A percentile compares a stretch with the other conserved stretches of the same genome.
Conservation (phyloP, 2,329 filamentous ascomycete species). For the Apiospora phragmitis region DNA sequence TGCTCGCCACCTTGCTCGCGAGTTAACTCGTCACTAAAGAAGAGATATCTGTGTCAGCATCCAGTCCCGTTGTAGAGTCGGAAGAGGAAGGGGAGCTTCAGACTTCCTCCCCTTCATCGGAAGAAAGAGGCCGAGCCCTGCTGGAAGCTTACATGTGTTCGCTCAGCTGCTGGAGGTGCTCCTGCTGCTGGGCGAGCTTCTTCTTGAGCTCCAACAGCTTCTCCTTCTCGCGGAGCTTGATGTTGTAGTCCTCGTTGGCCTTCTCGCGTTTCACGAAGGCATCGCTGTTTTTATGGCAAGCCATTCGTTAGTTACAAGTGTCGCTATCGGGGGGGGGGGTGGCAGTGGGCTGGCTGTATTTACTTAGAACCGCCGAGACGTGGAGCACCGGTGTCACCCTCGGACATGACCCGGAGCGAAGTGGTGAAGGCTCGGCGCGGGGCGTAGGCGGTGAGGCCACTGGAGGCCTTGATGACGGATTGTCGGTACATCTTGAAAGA, state of each 20-base stretch:
- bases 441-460: constrained; percentile 53
- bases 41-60: constrained; percentile 11
- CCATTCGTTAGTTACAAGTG: constrained; percentile 20
- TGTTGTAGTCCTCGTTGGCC: constrained; percentile 81
- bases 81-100: not conserved
- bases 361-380: constrained; percentile 52
- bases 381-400: constrained; percentile 68
- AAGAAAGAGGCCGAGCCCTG: not conserved
- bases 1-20: constrained; percentile 69
- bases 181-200: constrained; percentile 74
- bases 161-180: constrained; percentile 81
- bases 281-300: constrained; percentile 58
- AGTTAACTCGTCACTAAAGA: constrained; percentile 72
- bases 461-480: constrained; percentile 55
- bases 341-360: constrained; percentile 46
- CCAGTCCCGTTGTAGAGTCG: not conserved
- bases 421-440: constrained; percentile 62
- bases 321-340: not conserved
- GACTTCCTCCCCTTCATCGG: not conserved
- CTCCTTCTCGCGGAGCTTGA: constrained; percentile 84
- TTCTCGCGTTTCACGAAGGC: constrained; percentile 90
- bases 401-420: constrained; percentile 63
- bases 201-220: constrained; percentile 79
- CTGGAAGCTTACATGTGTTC: constrained; percentile 73
- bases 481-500: constrained; percentile 65